Base-by-base conservation (phyloP, 2,329 filamentous ascomycete species). In the Botrytis medusae region DNA sequence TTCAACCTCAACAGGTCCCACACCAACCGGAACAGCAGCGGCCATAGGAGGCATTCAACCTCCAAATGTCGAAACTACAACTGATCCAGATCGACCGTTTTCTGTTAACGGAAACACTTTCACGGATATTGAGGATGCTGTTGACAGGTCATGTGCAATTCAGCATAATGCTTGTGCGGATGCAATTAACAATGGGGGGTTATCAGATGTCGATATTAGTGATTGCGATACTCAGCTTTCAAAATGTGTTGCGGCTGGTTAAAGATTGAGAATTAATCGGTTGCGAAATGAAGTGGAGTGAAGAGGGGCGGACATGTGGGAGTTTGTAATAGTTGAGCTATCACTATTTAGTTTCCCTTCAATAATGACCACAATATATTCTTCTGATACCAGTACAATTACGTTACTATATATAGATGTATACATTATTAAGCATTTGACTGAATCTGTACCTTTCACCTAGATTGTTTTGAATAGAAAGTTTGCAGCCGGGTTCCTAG, bases 101-200 rank as follows among this genome's bases (percentile, higher is more conserved):
- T 29, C 46, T 4, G 70, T 67, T 0, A 57, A 72, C 2, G 61
- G 70, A 67, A 57, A 72, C 5, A 60, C 48, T 3, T 72, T 72
- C 25, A 40, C 44, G 6, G 51, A 44, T 46, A 32, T 44, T 20
- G 37, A 54, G 37, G 70, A 72, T 37, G 70, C 70, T 40, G 46
- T 72, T 34, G 62, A 67, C 4, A 37, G 62, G 18, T 51, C 70
- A 14, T 72, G 70, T 29, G n/a, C 70, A 14, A 59, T 68, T 16
- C 70, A 72, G 16, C 61, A 68, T 12, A 72, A 72, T 48, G 32
- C 40, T 29, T 72, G 48, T 34, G 70, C 70, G 5, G 62, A 72
- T 72, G 70, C 70, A 16, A 18, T 72, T 2, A 67, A 72, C 4
- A 44, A 60, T 46, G 70, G 48, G 18, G 22, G 10, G 10, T 29